A percentile compares a stretch with the other conserved stretches of the same genome.
phyloP scores from a whole-genome alignment of 1,284 basidiomycete genomes.

The Paramarasmius palmivorus region DNA sequence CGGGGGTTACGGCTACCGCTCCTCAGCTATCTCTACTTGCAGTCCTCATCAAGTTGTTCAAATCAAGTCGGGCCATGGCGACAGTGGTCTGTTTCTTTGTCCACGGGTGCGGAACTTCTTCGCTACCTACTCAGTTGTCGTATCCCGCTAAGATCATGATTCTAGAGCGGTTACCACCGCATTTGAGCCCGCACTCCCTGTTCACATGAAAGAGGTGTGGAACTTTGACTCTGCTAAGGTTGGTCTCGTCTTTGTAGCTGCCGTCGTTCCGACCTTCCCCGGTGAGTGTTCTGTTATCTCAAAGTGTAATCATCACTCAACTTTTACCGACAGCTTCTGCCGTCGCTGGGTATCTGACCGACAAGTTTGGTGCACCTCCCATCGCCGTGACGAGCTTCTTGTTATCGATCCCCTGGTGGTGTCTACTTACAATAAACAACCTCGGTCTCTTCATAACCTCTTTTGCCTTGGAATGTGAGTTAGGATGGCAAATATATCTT shows the following conservation, averaged over 20 bases:
- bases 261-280: conserved; percentile 66
- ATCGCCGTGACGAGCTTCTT: conserved; percentile 51
- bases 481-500: conserved; percentile 1
- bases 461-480: conserved; percentile 48
- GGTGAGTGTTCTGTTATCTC: conserved; percentile 40
- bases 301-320: background rate
- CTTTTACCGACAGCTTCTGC: conserved; percentile 48
- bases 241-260: conserved; percentile 71
- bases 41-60: conserved; percentile 47
- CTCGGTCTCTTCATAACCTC: conserved; percentile 63
- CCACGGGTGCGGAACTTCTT: conserved; percentile 52
- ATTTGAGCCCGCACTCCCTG: conserved; percentile 66
- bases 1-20: background rate
- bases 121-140: background rate
- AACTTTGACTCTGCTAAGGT: conserved; percentile 59
- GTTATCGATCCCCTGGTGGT: conserved; percentile 67
- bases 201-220: conserved; percentile 66
- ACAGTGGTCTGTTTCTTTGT: conserved; percentile 54
- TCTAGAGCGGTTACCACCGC: conserved; percentile 52
- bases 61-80: conserved; percentile 56
- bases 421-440: conserved; percentile 53
- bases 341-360: conserved; percentile 60
- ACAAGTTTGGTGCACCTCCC: conserved; percentile 63
- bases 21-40: conserved; percentile 33
- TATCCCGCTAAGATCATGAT: background rate